Percentiles rank a stretch among this genome's conserved stretches.
Evolutionary conservation across 176 grass and related monocot species (phyloP).

Genomic region (Luzula sylvatica): DNA sequence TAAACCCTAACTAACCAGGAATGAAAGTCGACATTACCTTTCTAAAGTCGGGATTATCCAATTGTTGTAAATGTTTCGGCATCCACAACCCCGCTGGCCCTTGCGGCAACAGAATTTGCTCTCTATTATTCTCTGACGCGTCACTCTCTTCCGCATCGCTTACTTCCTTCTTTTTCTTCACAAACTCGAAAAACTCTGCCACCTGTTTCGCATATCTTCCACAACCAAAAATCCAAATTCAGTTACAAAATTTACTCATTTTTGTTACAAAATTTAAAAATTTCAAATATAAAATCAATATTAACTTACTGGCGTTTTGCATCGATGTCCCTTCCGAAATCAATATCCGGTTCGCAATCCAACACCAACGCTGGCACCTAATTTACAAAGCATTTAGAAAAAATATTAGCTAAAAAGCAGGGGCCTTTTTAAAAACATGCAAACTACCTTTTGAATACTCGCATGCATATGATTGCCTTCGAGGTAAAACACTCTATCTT

Average conservation of each 20-base stretch:
- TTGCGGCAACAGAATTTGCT: constrained; percentile 49
- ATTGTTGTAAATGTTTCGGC: constrained; percentile 31
- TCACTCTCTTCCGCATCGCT: constrained; percentile 25
- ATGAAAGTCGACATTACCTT: constrained; percentile 68
- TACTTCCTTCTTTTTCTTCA: constrained; percentile 88
- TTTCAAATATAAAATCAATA: not conserved
- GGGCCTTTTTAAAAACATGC: too few relatives aligned
- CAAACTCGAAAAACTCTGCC: constrained; percentile 89
- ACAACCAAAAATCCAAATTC: constrained; percentile 14
- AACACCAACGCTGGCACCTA: constrained; percentile 85
- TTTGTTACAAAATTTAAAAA: constrained; percentile 8
- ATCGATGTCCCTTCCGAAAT: constrained; percentile 81
- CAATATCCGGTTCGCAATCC: constrained; percentile 96
- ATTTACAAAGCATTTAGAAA: too few relatives aligned
- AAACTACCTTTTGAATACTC: constrained; percentile 70
- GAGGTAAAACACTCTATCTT: constrained; percentile 68
- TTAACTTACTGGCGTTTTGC: constrained; percentile 67
- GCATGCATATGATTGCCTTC: constrained; percentile 93
- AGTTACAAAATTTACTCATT: constrained; percentile 5
- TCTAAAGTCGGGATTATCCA: constrained; percentile 45
- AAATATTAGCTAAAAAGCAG: too few relatives aligned
- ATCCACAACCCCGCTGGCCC: constrained; percentile 46
- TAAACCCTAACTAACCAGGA: constrained; percentile 36
- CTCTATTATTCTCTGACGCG: constrained; percentile 19
- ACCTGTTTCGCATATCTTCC: constrained; percentile 89